Base-by-base conservation (phyloP, 208 protist species). In the Trypanosoma brucei region DNA sequence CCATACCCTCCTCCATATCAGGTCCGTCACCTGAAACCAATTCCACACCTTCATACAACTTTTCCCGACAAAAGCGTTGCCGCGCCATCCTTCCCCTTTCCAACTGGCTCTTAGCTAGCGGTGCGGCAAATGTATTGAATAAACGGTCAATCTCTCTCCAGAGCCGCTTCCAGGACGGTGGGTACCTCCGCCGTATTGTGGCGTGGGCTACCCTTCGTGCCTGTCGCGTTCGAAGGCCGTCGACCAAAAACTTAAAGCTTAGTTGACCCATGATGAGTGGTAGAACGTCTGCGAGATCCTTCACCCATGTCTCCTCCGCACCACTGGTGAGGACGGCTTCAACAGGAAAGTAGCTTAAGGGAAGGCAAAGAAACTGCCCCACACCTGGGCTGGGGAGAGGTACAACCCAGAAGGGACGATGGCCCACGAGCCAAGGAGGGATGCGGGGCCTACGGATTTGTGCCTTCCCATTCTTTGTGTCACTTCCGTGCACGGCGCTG, bases 281-380 rank as follows among this genome's bases (percentile, higher is more conserved):
- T 8, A 56, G 37, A 14, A 72, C 2, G 30, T 58, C 38, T 22
- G 61, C 66, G 30, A 69, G 57, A 36, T 81, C 61, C 50, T 59
- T 77, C 9, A 86, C 70, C 77, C 79, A 84, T 35, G 71, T 65
- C 46, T 83, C 75, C 40, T 81, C 69, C 0, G 72, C 73, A 0
- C 48, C 59, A 78, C 73, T 72, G 0, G 81, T 80, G 51, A 91
- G 54, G 42, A 91, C 72, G 0, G 75, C 38, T 52, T 82, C 72
- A 50, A 87, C 45, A 4, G 84, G 84, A 54, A 86, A 91, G 65
- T 91, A 88, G 34, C 79, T 76, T 6, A 84, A 61, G n/a, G 81
- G 81, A 50, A 88, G 70, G 59, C 81, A 87, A 54, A 72, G 58
- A 51, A 62, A 65, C 30, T 30, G 30, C 31, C 58, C 54, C 34